A percentile compares a stretch with the other conserved stretches of the same genome.
Evolutionary conservation across 495 filamentous ascomycete species (phyloP).

Genomic region (Hypoxylon lenormandii): DNA sequence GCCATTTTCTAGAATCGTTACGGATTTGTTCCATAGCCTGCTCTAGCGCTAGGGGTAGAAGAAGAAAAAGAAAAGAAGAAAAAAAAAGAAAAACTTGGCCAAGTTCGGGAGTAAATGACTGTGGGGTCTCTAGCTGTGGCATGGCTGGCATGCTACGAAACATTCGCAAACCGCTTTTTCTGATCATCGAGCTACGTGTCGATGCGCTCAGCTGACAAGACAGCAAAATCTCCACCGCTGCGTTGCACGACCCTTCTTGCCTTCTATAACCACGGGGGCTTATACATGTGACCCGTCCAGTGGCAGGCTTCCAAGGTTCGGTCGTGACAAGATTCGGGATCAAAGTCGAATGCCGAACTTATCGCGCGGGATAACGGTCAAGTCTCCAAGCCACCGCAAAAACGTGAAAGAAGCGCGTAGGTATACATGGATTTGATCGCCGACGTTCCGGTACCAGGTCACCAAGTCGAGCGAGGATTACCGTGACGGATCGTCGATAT

Average conservation of each 20-base stretch:
- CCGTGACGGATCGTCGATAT: constrained; percentile 37
- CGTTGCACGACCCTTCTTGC: constrained; percentile 27
- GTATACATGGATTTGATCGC: constrained; percentile 42
- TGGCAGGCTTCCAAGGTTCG: constrained; percentile 2
- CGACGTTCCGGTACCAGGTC: constrained; percentile 16
- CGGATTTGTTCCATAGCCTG: constrained; percentile 46
- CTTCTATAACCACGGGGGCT: constrained; percentile 21
- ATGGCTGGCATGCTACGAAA: constrained; percentile 28
- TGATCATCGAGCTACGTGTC: constrained; percentile 44
- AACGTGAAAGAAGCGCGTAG: constrained; percentile 26
- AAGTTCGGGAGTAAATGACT: constrained; percentile 24
- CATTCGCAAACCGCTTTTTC: constrained; percentile 39
- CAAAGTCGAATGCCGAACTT: constrained; percentile 17
- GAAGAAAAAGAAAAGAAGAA: constrained; percentile 26
- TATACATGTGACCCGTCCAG: constrained; percentile 29
- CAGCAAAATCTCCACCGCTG: constrained; percentile 34
- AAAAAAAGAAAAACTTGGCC: constrained; percentile 30
- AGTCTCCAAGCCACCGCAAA: constrained; percentile 23
- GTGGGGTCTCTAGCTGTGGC: constrained; percentile 33
- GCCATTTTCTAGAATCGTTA: constrained; percentile 49
- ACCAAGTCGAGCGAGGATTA: constrained; percentile 13
- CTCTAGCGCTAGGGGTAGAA: constrained; percentile 30
- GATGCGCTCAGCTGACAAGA: constrained; percentile 46
- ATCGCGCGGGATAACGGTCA: constrained; percentile 1
- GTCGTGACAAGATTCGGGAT: constrained; percentile 13